phyloP scores from a whole-genome alignment of 176 grass and related monocot species.

The Oryza nivara region DNA sequence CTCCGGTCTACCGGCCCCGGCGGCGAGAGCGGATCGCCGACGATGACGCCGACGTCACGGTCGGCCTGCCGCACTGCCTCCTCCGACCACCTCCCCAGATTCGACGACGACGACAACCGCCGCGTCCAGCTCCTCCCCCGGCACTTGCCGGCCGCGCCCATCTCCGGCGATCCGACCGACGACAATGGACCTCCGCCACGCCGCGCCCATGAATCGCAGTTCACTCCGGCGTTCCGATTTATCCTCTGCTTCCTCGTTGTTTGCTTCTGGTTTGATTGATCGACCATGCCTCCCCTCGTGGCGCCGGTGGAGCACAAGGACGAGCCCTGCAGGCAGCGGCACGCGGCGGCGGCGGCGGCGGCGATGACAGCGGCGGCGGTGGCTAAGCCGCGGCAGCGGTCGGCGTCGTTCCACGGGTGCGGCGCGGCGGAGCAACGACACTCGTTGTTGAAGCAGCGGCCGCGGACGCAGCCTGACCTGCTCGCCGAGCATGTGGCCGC shows the following conservation, averaged over 20 bases:
- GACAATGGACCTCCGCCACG: too few species aligned
- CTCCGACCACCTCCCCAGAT: too few species aligned
- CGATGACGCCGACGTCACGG: too few species aligned
- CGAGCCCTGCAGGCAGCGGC: not conserved
- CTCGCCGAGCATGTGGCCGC: constrained; percentile 65
- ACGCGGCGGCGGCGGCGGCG: not conserved
- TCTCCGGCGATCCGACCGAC: too few species aligned
- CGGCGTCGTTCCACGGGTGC: constrained; percentile 59
- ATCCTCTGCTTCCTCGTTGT: too few species aligned
- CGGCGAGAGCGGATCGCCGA: too few species aligned
- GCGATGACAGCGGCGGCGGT: not conserved
- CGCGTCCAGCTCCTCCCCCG: too few species aligned
- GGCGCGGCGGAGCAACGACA: constrained; percentile 8
- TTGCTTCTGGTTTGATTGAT: not conserved
- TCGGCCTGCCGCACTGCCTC: too few species aligned
- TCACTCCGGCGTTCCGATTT: not conserved
- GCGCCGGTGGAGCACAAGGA: constrained; percentile 8
- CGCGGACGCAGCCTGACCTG: constrained; percentile 60
- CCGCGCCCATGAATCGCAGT: not conserved
- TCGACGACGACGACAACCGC: too few species aligned
- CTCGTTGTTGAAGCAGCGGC: constrained; percentile 37
- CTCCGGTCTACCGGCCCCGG: too few species aligned
- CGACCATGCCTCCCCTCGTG: not conserved
- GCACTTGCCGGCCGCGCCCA: too few species aligned
- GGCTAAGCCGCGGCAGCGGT: not conserved